These are phyloP conservation scores for Hymenoscyphus infarciens DNA, from an alignment of 2,329 filamentous ascomycete genomes.

Conservation along the genomic window DNA sequence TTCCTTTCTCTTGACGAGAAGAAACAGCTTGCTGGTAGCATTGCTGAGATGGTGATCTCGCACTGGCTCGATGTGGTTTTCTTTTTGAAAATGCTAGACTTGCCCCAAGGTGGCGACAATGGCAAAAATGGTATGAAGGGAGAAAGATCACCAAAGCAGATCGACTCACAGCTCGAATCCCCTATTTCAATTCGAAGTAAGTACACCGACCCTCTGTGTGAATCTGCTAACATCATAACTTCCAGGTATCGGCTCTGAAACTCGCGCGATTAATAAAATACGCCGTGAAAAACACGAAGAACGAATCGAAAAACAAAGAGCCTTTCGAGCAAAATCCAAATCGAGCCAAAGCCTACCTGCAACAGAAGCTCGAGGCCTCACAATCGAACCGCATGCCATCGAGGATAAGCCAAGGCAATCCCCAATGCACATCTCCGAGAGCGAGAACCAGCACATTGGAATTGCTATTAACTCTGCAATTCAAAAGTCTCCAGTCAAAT, in stretches of 20 bases:
- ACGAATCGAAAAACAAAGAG: neutral
- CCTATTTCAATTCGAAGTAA: slow-evolving; percentile 42
- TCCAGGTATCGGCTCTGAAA: slow-evolving; percentile 36
- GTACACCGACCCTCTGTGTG: slow-evolving; percentile 36
- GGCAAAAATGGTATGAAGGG: slow-evolving; percentile 14
- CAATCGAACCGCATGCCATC: neutral
- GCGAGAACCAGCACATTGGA: neutral
- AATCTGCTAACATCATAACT: slow-evolving; percentile 20
- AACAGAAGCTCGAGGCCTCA: neutral
- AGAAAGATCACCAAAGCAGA: slow-evolving; percentile 17
- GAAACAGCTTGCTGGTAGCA: slow-evolving; percentile 53
- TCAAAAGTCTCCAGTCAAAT: neutral
- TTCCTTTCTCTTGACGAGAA: slow-evolving; percentile 46
- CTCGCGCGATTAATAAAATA: slow-evolving; percentile 18
- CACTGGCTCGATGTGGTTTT: slow-evolving; percentile 63
- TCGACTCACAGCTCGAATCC: slow-evolving; percentile 34
- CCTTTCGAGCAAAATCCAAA: neutral
- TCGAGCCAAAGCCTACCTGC: neutral
- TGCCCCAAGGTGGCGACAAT: slow-evolving; percentile 14
- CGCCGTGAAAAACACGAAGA: neutral
- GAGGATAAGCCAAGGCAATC: neutral
- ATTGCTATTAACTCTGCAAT: neutral
- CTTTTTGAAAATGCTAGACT: slow-evolving; percentile 50
- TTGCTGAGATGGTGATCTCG: slow-evolving; percentile 62
- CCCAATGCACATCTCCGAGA: neutral